phyloP scores from a whole-genome alignment of 2,329 filamentous ascomycete genomes.

The Colletotrichum plurivorum region DNA sequence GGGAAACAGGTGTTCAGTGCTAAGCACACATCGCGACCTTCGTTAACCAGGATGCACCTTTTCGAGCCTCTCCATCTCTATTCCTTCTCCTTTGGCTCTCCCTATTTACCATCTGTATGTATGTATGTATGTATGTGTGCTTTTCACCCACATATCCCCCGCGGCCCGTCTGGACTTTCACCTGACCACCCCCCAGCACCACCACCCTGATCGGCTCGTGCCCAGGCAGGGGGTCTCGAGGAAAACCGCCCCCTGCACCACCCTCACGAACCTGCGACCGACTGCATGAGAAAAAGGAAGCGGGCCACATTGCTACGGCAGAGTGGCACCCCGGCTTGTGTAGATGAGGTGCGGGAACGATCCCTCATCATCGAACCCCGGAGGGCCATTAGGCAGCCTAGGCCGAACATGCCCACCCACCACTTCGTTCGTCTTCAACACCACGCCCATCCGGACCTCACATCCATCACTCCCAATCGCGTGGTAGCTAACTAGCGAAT shows the following conservation, averaged over 20 bases:
- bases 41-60: neutral
- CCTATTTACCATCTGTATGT: too few relatives aligned
- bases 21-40: neutral
- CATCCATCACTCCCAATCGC: slow-evolving; percentile 31
- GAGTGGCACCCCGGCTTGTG: slow-evolving; percentile 30
- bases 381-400: slow-evolving; percentile 16
- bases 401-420: slow-evolving; percentile 5
- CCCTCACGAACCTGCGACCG: slow-evolving; percentile 30
- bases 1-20: neutral
- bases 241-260: slow-evolving; percentile 24
- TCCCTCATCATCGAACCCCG: slow-evolving; percentile 24
- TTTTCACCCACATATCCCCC: neutral
- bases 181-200: neutral
- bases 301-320: slow-evolving; percentile 32
- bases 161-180: slow-evolving; percentile 19
- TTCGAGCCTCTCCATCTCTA: slow-evolving; percentile 1
- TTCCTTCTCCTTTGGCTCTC: too few relatives aligned
- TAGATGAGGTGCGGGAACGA: slow-evolving; percentile 39
- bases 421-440: slow-evolving; percentile 13
- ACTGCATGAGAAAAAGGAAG: slow-evolving; percentile 33
- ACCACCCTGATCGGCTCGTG: neutral
- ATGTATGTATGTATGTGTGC: neutral
- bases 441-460: slow-evolving; percentile 31
- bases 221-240: slow-evolving; percentile 23
- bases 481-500: neutral